These are phyloP conservation scores for Geoglossum cookeanum DNA, from an alignment of 2,329 filamentous ascomycete species.

Conservation along the genomic window DNA sequence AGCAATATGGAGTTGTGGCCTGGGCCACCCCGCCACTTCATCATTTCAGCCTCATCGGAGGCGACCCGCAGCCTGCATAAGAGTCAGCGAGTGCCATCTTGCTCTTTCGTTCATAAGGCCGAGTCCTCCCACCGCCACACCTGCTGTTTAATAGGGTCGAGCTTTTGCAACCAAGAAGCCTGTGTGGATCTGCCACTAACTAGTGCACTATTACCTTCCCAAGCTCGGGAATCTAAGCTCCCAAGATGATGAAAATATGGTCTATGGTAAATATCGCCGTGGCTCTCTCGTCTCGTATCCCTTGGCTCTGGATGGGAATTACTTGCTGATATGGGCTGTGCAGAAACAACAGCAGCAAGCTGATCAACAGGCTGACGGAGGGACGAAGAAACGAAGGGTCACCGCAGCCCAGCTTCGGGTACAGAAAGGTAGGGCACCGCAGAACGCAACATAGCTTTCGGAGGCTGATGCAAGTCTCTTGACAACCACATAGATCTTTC, in stretches of 20 bases:
- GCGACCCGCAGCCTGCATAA: not conserved
- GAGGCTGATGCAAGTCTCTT: not conserved
- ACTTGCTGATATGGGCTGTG: not conserved
- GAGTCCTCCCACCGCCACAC: not conserved
- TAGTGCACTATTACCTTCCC: not conserved
- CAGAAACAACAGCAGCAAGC: constrained; percentile 72
- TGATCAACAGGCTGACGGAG: constrained; percentile 72
- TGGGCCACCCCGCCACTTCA: not conserved
- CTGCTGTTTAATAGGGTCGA: not conserved
- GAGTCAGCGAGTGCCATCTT: not conserved
- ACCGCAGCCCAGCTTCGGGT: constrained; percentile 88
- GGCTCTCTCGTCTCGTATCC: not conserved
- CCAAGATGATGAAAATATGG: constrained; percentile 98
- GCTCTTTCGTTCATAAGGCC: not conserved
- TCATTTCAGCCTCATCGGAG: not conserved
- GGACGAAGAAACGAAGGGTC: constrained; percentile 93
- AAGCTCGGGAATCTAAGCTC: not conserved
- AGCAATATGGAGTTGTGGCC: not conserved
- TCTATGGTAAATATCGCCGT: constrained; percentile 53
- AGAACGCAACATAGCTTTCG: not conserved
- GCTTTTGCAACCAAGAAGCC: not conserved
- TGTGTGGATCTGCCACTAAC: not conserved
- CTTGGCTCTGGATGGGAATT: not conserved
- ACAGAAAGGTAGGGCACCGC: constrained; percentile 59
- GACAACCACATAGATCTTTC: constrained; percentile 43